Evolutionary conservation across 2,329 filamentous ascomycete species (phyloP), one percentile per base, ranked within the genome.

Genomic region (Plectosphaerella sp.): DNA sequence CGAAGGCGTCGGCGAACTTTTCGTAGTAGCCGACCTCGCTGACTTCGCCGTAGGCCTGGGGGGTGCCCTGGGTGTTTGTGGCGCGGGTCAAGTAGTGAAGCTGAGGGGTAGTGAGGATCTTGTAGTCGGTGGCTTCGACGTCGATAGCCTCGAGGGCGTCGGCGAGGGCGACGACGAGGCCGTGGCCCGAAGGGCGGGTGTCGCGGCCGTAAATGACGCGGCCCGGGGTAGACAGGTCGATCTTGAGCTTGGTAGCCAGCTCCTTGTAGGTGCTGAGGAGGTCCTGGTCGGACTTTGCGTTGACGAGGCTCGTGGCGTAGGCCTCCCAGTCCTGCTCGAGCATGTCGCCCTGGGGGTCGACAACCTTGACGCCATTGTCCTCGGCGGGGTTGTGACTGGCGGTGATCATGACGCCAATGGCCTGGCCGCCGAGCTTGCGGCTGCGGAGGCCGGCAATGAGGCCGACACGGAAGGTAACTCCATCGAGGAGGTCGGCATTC

Each of bases 331-430:
- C 89, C 70, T 92, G 87, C 82, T 95, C 91, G 48, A 96, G 81
- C 94, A 97, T 97, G 71, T 97, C 94, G 59, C 94, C 93, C 86
- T 96, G 88, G 12, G 94, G 94, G 70, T 99, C 94, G 57, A 99
- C 91, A 61, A 99, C 84, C 80, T 96, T 96, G 69, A 96, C 88
- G 49, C 91, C 91, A 70, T 96, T 96, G 72, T 96, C 91, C 61
- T 84, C 80, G 35, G 91, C 87, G 16, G 89, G 89, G 72, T 96
- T 96, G 78, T 96, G 91, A 64, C 89, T 95, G 57, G 91, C 91
- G 42, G 91, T 96, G 69, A 96, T 89, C 91, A 96, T 96, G 60
- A 99, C 87, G 65, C 94, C 94, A 65, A 99, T 96, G 62, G 90
- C 88, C 75, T 95, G 89, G 58, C 91, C 88, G 68, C 87, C 87